phyloP scores from a whole-genome alignment of 495 filamentous ascomycete species.

The Lasiosphaeris hirsuta region DNA sequence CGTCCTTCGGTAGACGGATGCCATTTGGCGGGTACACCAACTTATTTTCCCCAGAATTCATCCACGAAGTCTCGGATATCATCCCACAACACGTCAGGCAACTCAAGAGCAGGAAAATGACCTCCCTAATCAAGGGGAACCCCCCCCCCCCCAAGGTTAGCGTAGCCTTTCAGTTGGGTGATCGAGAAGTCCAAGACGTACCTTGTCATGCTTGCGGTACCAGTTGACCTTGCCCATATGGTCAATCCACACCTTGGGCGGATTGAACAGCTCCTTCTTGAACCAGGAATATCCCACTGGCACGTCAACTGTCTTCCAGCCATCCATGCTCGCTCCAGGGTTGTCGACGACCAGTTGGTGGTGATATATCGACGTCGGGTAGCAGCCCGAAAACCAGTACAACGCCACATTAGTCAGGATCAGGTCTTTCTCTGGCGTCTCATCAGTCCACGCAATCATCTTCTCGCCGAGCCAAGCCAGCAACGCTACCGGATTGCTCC shows the following conservation, averaged over 20 bases:
- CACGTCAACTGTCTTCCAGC: not conserved
- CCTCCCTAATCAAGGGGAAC: not conserved
- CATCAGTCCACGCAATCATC: not conserved
- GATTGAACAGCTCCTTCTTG: not conserved
- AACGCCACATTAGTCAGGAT: slow-evolving; percentile 2
- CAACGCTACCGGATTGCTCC: not conserved
- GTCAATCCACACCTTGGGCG: slow-evolving; percentile 5
- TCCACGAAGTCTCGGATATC: not conserved
- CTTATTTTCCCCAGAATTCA: not conserved
- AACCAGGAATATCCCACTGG: slow-evolving; percentile 7
- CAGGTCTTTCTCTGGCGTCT: not conserved
- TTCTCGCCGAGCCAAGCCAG: slow-evolving; percentile 6
- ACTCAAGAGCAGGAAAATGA: slow-evolving; percentile 1
- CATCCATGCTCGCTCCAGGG: not conserved
- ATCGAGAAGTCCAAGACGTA: not conserved
- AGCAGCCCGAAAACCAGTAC: slow-evolving; percentile 7
- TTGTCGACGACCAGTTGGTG: not conserved
- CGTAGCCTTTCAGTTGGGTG: not conserved
- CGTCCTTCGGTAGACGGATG: too few relatives aligned
- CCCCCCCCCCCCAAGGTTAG: not conserved
- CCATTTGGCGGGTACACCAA: too few relatives aligned
- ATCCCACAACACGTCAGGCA: not conserved
- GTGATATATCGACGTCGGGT: not conserved
- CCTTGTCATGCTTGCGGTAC: slow-evolving; percentile 5
- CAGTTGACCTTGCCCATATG: not conserved